Evolutionary conservation across 768 basidiomycete genomes (phyloP), one percentile per base, ranked within the genome.

Genomic region (Boletus rubescentipes): DNA sequence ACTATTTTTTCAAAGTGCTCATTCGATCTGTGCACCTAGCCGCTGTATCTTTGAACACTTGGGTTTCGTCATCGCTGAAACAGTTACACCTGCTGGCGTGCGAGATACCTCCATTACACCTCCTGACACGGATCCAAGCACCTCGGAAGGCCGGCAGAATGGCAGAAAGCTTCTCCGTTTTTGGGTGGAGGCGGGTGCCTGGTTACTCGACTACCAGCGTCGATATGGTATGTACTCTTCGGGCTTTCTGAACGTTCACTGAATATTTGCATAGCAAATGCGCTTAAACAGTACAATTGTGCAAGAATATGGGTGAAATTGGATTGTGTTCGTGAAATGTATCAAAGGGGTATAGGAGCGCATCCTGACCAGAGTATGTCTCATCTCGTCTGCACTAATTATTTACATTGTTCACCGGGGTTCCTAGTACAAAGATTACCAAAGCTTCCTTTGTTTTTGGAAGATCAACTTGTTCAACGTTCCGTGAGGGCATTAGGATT

Each of bases 151-250:
- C 16, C 77, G 70, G 53, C 73, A 75, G 51, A 80, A 77, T 55
- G 78, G 85, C 5, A 78, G 79, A 21, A 85, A 78, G 62, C 77
- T 93, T 4, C 76, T 93, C 44, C 81, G 91, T 32, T 87, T 86
- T 29, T 93, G 91, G 91, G 78, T 91, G 16, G 91, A 93, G 65
- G 70, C 86, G 9, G 72, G 79, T 37, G 80, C 88, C 4, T 93
- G 85, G 84, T 61, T 86, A 18, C 71, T 75, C 5, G 81, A 89
- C 49, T 89, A 78, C 58, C 77, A 74, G 49, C 78, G 76, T 34
- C 65, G 72, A 26, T 59, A 81, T 58, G 66, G 81, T 84, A 66
- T 23, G 73, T 51, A 15, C 49, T 46, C 46, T 39, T 49, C 14
- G 34, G 47, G 42, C 30, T 56, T 49, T 38, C 45, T 62, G 45